A percentile compares a stretch with the other conserved stretches of the same genome.
Evolutionary conservation across 1,139 yeast genomes (phyloP).

Genomic region (Blastobotrys elegans): DNA sequence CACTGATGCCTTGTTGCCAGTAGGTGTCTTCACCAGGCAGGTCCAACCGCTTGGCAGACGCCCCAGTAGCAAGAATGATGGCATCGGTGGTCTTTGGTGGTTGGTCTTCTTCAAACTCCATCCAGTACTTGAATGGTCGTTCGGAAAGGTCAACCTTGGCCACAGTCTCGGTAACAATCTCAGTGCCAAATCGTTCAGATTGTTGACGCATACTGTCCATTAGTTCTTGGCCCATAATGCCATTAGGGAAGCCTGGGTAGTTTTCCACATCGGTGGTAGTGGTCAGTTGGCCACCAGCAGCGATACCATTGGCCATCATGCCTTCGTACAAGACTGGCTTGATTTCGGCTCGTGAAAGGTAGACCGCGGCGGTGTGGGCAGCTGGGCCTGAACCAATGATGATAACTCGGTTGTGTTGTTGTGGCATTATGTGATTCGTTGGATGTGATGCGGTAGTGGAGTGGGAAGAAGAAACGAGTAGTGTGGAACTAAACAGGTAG

Average conservation of each 20-base stretch:
- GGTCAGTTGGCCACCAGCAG: conserved; percentile 98
- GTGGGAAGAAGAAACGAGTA: background rate
- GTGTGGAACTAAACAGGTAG: background rate
- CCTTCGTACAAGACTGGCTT: conserved; percentile 94
- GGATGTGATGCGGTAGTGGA: background rate
- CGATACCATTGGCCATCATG: conserved; percentile 93
- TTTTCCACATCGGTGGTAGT: conserved; percentile 94
- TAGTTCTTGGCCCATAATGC: conserved; percentile 78
- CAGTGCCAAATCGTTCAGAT: conserved; percentile 82
- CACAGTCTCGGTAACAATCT: conserved; percentile 89
- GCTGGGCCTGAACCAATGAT: conserved; percentile 99
- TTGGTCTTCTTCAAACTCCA: conserved; percentile 77
- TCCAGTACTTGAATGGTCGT: conserved; percentile 94
- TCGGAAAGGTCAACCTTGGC: conserved; percentile 81
- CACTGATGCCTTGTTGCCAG: conserved; percentile 99
- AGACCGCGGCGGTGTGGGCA: conserved; percentile 98
- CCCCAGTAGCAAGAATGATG: conserved; percentile 92
- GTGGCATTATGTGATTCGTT: too few species aligned
- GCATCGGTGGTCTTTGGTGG: conserved; percentile 93
- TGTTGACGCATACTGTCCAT: conserved; percentile 95
- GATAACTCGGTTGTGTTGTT: conserved; percentile 70
- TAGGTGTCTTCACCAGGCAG: conserved; percentile 95
- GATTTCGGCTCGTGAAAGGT: conserved; percentile 92
- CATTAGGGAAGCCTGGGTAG: conserved; percentile 97
- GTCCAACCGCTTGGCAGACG: conserved; percentile 89